Base-by-base conservation (phyloP, 805 yeast genomes). In the Saccharomyces mikatae region DNA sequence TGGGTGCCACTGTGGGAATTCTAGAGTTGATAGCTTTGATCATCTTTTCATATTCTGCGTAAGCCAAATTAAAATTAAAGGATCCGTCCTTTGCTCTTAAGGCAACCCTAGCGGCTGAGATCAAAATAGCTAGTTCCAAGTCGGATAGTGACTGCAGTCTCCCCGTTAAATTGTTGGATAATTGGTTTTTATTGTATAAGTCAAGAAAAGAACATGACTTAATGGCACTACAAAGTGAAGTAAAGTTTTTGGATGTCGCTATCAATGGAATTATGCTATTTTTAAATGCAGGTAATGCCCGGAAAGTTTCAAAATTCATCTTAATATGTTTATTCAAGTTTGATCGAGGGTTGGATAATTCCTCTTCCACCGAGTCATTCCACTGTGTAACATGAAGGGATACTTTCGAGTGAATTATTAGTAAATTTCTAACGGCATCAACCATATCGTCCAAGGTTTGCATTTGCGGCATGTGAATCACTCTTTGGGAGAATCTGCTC, bases 401-500 rank as follows among this genome's bases (percentile, higher is more conserved):
- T 70, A 62, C n/a, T 50, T 47, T 2, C 64, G 62, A 1, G 50
- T 24, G 26, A 3, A 52, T 62, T 1, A 61, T 57, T 8, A 85
- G 64, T 10, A 75, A 70, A 27, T 75, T 67, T 22, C 67, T 63
- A 13, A 82, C 80, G 21, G 81, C 72, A 1, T 67, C 62, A 69
- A 80, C 72, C 60, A 85, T 87, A 13, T 74, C 78, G 0, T 77
- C 80, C 2, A 81, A 61, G 2, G 73, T 67, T 1, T 61, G 59
- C 0, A 84, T 75, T 50, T 82, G 82, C 27, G 80, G 79, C 41
- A 89, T 74, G 17, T 78, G 77, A 26, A 90, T 76, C 2, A 86
- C 70, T 50, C 96, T 73, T 65, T 92, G 97, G 17, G 94, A 84
- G 67, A 91, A 94, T 59, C 99, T 74, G 54, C 95, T 85, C 60